phyloP scores from a whole-genome alignment of 139 green algal species.

The Chlamydomonas sphaeroides region DNA sequence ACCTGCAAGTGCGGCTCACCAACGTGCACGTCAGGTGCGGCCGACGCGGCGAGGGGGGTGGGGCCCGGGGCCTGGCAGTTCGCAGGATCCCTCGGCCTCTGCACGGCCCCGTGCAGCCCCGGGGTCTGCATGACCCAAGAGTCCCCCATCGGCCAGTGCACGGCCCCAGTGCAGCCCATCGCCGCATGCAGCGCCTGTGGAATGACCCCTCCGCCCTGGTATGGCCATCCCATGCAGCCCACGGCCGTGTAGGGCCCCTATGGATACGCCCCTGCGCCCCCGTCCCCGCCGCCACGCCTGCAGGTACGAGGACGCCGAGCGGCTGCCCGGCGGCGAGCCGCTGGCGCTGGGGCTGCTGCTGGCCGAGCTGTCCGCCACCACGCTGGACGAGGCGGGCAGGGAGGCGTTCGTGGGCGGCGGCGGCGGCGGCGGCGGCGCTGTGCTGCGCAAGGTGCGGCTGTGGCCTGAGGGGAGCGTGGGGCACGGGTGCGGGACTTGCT shows the following conservation, averaged over 20 bases:
- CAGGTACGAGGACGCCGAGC: conserved; percentile 33
- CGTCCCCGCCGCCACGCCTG: background rate
- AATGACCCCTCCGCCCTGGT: too few species aligned
- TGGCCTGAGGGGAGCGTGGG: too few species aligned
- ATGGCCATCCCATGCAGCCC: too few species aligned
- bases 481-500: too few species aligned
- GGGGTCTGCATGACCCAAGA: too few species aligned
- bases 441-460: conserved; percentile 87
- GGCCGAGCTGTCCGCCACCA: conserved; percentile 81
- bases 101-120: too few species aligned
- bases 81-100: too few species aligned
- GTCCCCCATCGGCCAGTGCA: too few species aligned
- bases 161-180: too few species aligned
- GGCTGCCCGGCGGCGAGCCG: conserved; percentile 1
- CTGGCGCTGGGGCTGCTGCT: conserved; percentile 81
- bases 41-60: background rate
- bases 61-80: too few species aligned
- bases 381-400: conserved; percentile 81
- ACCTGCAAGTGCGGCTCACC: conserved; percentile 77
- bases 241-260: too few species aligned
- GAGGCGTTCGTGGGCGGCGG: conserved; percentile 83
- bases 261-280: background rate
- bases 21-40: conserved; percentile 89
- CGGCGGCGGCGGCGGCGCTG: conserved; percentile 70
- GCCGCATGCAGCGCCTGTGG: too few species aligned